phyloP scores from a whole-genome alignment of 1,139 yeast species.

The Candida albicans region DNA sequence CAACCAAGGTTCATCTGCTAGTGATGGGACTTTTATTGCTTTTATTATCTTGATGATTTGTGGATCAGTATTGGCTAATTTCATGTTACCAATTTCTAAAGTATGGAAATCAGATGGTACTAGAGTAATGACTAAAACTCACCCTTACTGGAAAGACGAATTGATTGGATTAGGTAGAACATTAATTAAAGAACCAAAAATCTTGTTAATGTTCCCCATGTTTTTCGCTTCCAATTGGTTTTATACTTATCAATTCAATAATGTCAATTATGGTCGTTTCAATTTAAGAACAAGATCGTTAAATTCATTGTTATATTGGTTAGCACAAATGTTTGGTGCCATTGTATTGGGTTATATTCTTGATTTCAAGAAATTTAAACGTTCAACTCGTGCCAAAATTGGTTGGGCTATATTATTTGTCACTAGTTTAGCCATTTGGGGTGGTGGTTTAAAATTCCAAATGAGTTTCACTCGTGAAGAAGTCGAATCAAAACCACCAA shows the following conservation, averaged over 20 bases:
- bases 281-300: constrained; percentile 60
- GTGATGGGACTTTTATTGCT: constrained; percentile 57
- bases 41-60: constrained; percentile 54
- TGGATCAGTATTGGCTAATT: constrained; percentile 48
- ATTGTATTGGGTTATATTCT: constrained; percentile 46
- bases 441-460: constrained; percentile 60
- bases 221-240: constrained; percentile 66
- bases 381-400: constrained; percentile 47
- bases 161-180: constrained; percentile 39
- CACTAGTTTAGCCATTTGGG: constrained; percentile 54
- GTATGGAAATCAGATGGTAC: constrained; percentile 57
- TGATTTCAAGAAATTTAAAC: constrained; percentile 42
- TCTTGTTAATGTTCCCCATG: constrained; percentile 55
- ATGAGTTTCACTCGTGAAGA: constrained; percentile 42
- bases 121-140: constrained; percentile 43
- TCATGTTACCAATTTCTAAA: constrained; percentile 49
- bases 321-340: constrained; percentile 61
- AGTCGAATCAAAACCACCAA: constrained; percentile 20
- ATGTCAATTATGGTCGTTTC: constrained; percentile 56
- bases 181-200: constrained; percentile 47
- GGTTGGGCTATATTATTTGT: constrained; percentile 47
- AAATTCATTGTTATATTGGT: constrained; percentile 61
- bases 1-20: constrained; percentile 37
- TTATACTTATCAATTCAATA: constrained; percentile 63
- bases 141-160: constrained; percentile 51